Evolutionary conservation across 2,329 filamentous ascomycete genomes (phyloP), one percentile per base, ranked within the genome.

Genomic region (Fusarium cicatricum): DNA sequence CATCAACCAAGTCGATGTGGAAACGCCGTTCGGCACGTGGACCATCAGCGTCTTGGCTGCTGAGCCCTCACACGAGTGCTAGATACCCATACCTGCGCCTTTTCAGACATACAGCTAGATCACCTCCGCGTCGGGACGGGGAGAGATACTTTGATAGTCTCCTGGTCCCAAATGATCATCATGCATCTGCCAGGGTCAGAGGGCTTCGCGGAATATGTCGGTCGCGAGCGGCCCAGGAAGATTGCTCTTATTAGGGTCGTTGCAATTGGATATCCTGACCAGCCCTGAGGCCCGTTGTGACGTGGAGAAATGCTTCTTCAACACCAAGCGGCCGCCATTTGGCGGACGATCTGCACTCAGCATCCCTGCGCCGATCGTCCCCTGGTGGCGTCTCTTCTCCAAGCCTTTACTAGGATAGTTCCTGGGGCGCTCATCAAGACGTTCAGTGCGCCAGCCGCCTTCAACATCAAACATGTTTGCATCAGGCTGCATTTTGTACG

Each of bases 361-460:
- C 32, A 68, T 64, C 66, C 66, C 60, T 66, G 66, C 42, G 66
- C 54, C 58, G 66, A 69, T 69, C 66, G 63, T 62, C 54, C 23
- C 56, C 44, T 55, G 55, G 66, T 69, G 66, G 66, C 66, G 65
- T 59, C 55, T 58, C 37, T 41, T 47, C 52, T 42, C 52, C 52
- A 65, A 62, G 55, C 57, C 58, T 41, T 58, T 40, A 44, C 28
- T 46, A 55, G 38, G 52, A 45, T 51, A 45, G 41, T 54, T 38
- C 16, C 46, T 40, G 47, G 45, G 55, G 61, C 43, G 41, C 44
- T 46, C 28, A 37, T 55, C 33, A 51, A 44, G 56, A 61, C 39
- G 57, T 58, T 55, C 19, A 40, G 50, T 40, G 31, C 26, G 15
- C 36, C 49, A 34, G 43, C 41, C 40, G 33, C 55, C 41, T 34